A percentile compares a stretch with the other conserved stretches of the same genome.
These are phyloP conservation scores for Rhizophagus prolifer DNA, from an alignment of 192 early-diverging fungal species.

Conservation along the genomic window DNA sequence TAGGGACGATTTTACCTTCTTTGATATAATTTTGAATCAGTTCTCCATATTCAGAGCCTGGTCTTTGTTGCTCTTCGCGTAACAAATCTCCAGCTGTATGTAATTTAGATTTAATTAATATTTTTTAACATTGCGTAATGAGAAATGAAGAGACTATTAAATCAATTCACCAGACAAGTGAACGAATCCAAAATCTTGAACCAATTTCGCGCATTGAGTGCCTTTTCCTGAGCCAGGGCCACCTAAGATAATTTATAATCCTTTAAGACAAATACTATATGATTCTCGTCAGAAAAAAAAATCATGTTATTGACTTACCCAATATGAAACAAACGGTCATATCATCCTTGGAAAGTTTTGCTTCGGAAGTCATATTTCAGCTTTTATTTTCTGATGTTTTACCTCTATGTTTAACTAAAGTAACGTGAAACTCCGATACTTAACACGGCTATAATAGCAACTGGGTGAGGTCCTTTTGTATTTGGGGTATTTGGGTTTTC, in stretches of 20 bases:
- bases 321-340: slow-evolving; percentile 28
- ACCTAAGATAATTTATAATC: slow-evolving; percentile 34
- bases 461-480: background rate
- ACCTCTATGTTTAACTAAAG: background rate
- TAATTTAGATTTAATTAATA: background rate
- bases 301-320: slow-evolving; percentile 2
- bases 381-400: background rate
- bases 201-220: slow-evolving; percentile 89
- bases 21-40: slow-evolving; percentile 90
- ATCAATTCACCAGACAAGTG: slow-evolving; percentile 78
- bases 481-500: background rate
- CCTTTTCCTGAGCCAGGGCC: slow-evolving; percentile 93
- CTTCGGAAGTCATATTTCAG: background rate
- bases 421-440: background rate
- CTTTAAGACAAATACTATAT: background rate
- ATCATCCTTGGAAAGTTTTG: slow-evolving; percentile 11
- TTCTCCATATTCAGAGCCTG: slow-evolving; percentile 83
- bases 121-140: background rate
- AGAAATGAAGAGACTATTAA: background rate
- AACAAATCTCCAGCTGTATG: slow-evolving; percentile 86
- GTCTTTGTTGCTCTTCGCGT: slow-evolving; percentile 84
- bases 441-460: background rate
- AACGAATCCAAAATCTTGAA: slow-evolving; percentile 88
- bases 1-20: slow-evolving; percentile 94
- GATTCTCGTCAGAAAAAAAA: background rate